Evolutionary conservation across 23 red algal genomes (phyloP), one percentile per base, ranked within the genome.

Genomic region (Agarophyton chilense): DNA sequence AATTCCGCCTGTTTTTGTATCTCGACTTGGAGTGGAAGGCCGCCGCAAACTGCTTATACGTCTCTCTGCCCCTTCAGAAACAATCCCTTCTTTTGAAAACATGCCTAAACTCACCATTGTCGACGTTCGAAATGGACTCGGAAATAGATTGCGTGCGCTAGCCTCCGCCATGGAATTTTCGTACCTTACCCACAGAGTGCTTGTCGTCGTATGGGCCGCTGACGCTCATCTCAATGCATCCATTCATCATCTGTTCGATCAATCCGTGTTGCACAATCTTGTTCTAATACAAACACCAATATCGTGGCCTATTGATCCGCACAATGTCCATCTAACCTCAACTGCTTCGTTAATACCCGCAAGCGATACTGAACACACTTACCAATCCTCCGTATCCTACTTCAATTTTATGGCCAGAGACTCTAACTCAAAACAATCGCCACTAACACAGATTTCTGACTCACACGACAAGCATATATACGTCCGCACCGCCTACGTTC

Each of bases 131-230:
- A 83, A 84, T 57, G 89, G 89, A n/a, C 78, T 92, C 17, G 89
- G 89, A 10, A 92, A 92, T 70, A 55, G 89, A 24, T 39, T 92
- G n/a, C 77, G 89, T 9, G 89, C 89, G 25, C 62, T 92, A 40
- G 89, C 55, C 41, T 72, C 77, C 35, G 78, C 79, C 39, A 31
- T 92, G n/a, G 89, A 81, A 29, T 72, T 74, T 72, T 78, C 89
- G 45, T 72, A 56, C 68, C 50, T 72, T 36, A 67, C 77, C 4
- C 65, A 60, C 11, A 50, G 68, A 61, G 53, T 92, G 35, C 64
- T 83, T 28, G 79, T 92, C 12, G 52, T 92, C 12, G 25, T 92
- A 35, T 92, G 89, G 89, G 43, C 89, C 31, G 10, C 41, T 47
- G 79, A 92, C 41, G 45, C 77, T 44, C 89, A 92, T 56, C 62